Evolutionary conservation across 108 stramenopile species (phyloP), one percentile per base, ranked within the genome.

Genomic region (Skeletonema marinoi): DNA sequence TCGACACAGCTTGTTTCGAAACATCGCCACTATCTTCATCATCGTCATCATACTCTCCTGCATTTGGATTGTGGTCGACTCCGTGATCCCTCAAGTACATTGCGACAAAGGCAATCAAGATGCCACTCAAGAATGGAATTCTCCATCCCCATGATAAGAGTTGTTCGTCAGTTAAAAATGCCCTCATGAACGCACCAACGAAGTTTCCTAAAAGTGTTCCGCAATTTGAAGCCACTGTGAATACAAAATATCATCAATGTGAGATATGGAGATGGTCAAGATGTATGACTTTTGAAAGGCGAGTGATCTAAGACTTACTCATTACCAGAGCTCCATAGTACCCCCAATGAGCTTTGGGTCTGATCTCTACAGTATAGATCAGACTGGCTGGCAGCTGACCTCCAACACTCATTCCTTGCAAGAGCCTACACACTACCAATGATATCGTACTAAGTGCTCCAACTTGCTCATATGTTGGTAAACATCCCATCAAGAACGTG

Each of bases 151-250:
- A 93, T 5, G 42, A 14, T 11, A 76, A 10, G 0, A 93, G 74
- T 68, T 88, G 85, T 56, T 89, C 83, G 12, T 89, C 87, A 11
- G 87, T 87, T 11, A 91, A 74, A 14, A 84, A 11, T 17, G 74
- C 19, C 2, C 91, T 78, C 42, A 92, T 65, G 30, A 86, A 35
- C 13, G 78, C 86, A 31, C 88, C 89, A 14, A 87, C 75, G 6
- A 93, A 39, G 54, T 82, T 87, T n/a, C 92, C 92, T 13, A 89
- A 62, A 10, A 91, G 74, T 6, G 88, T 91, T 12, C 89, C 90
- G 33, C 74, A 48, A 66, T 89, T 91, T 7, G 88, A 85, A 35
- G 86, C 78, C 54, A 77, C 41, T 51, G 12, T 10, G 11, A 13
- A 13, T 1, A 12, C 8, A 42, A 42, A 42, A 11, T 3, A 42